A percentile compares a stretch with the other conserved stretches of the same genome.
These are phyloP conservation scores for Mallotus nudiflorus DNA, from an alignment of 345 rosid genomes.

Conservation along the genomic window DNA sequence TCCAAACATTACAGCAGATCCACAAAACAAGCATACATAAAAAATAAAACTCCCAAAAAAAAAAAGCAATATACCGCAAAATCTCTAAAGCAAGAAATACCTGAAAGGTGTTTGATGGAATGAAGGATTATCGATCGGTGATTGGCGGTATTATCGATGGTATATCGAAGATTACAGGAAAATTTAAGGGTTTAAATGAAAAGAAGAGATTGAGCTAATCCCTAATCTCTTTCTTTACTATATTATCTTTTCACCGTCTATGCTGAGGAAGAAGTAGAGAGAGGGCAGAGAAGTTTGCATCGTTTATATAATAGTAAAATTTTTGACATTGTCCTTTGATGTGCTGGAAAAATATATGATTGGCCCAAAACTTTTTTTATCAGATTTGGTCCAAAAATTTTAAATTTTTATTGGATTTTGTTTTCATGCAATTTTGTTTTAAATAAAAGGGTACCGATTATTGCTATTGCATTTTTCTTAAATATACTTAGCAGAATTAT, in stretches of 20 bases:
- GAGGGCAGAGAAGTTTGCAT: constrained; percentile 9
- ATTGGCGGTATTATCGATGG: not conserved
- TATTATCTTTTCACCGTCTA: not conserved
- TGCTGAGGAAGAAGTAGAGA: too few species aligned
- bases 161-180: too few species aligned
- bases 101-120: not conserved
- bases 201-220: not conserved
- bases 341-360: not conserved
- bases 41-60: not conserved
- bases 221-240: not conserved
- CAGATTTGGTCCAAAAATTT: not conserved
- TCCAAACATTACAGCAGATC: too few species aligned
- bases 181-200: not conserved
- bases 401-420: too few species aligned
- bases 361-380: not conserved
- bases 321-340: not conserved
- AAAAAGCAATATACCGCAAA: not conserved
- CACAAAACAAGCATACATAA: not conserved
- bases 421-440: too few species aligned
- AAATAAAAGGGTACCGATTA: too few species aligned
- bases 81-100: not conserved
- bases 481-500: too few species aligned
- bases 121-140: not conserved
- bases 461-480: too few species aligned
- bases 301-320: not conserved